These are phyloP conservation scores for Crassisporium funariophilum DNA, from an alignment of 768 basidiomycete species.

Conservation along the genomic window DNA sequence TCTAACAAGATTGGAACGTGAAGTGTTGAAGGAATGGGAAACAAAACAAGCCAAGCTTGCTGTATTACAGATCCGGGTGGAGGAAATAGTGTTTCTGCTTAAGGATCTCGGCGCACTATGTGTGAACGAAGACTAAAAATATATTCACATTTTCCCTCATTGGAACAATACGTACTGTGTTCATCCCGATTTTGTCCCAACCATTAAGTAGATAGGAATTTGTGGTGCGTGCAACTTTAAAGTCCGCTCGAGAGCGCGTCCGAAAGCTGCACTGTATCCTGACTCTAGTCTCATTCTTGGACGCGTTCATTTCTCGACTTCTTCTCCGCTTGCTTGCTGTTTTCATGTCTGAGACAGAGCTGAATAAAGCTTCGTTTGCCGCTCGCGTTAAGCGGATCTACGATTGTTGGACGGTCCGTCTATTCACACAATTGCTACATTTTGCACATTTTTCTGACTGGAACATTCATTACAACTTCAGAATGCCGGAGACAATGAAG, in stretches of 20 bases:
- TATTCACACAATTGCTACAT: neutral
- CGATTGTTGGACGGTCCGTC: conserved; percentile 64
- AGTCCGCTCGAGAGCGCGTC: conserved; percentile 21
- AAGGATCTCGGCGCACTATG: conserved; percentile 69
- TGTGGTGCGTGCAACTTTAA: neutral
- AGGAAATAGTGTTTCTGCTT: conserved; percentile 87
- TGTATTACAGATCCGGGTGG: conserved; percentile 82
- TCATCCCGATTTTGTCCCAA: too few relatives aligned
- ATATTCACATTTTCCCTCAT: conserved; percentile 2
- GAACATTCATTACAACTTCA: conserved; percentile 30
- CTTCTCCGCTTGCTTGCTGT: conserved; percentile 17
- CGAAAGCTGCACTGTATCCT: conserved; percentile 14
- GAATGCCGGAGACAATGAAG: conserved; percentile 70
- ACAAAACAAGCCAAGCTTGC: conserved; percentile 71
- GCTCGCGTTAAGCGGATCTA: conserved; percentile 60
- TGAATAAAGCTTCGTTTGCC: conserved; percentile 63
- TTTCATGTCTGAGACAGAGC: conserved; percentile 63
- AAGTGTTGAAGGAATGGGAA: conserved; percentile 74
- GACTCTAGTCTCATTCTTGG: conserved; percentile 13
- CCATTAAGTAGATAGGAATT: too few relatives aligned
- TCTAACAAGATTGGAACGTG: conserved; percentile 74
- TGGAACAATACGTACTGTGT: neutral
- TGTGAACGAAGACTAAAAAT: conserved; percentile 43
- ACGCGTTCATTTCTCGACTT: conserved; percentile 27
- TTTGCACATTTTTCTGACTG: conserved; percentile 6